Percentiles rank a stretch among this genome's conserved stretches.
phyloP scores from a whole-genome alignment of 768 basidiomycete species.

The Russula earlei region DNA sequence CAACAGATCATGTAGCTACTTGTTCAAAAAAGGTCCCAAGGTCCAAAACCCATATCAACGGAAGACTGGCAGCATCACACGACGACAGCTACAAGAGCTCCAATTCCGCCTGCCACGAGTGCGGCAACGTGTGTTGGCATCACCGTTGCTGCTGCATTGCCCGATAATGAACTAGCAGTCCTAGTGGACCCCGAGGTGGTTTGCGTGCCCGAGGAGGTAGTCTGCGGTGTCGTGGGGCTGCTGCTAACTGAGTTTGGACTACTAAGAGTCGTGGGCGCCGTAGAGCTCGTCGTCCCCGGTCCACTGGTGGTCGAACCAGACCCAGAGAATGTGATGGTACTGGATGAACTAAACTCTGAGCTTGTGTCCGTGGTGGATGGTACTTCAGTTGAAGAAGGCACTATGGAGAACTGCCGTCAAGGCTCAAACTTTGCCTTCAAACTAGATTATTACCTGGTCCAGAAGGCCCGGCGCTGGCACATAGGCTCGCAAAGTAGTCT shows the following conservation, averaged over 20 bases:
- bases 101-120: slow-evolving; percentile 1
- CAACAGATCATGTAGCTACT: not conserved
- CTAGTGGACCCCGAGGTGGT: not conserved
- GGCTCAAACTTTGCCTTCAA: too few species aligned
- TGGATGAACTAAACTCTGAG: too few species aligned
- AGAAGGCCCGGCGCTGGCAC: not conserved
- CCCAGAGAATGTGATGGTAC: too few species aligned
- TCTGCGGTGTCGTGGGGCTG: not conserved
- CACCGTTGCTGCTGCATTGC: not conserved
- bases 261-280: too few species aligned
- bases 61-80: not conserved
- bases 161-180: not conserved
- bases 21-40: not conserved
- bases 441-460: not conserved
- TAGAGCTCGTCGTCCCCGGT: not conserved
- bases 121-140: not conserved
- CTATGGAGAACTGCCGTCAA: too few species aligned
- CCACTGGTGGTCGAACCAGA: not conserved
- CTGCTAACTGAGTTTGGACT: not conserved
- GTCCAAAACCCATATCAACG: not conserved
- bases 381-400: not conserved
- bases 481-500: not conserved
- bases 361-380: too few species aligned
- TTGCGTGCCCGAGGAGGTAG: too few species aligned
- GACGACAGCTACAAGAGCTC: not conserved